Evolutionary conservation across 2,329 filamentous ascomycete genomes (phyloP), one percentile per base, ranked within the genome.

Genomic region (Lecanoromycetidae sp.): DNA sequence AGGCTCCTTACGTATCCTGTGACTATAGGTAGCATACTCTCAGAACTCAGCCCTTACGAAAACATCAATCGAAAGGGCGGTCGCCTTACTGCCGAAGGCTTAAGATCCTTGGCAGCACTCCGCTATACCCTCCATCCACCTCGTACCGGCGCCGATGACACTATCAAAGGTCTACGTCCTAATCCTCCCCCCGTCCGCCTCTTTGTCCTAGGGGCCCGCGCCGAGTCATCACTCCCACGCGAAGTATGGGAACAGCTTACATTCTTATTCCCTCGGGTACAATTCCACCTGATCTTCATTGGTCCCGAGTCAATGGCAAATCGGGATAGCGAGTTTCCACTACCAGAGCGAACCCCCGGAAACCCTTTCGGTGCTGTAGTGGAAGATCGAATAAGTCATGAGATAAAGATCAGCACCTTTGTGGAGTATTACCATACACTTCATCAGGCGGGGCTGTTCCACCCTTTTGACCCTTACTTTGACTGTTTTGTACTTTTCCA

Each of bases 341-440:
- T 96, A 1, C 91, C 93, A 1, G 77, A 84, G 56, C 80, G 88
- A 47, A 95, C 87, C 1, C 71, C 88, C 0, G 69, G 71, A 8
- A 98, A 98, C 61, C 91, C 91, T 0, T 98, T 88, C 57, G 91
- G 91, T 34, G 86, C 85, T n/a, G 75, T 98, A 44, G 78, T 95
- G 12, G 93, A 98, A 67, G 90, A 94, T 63, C 80, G 90, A 44
- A 75, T 98, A 7, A 86, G 83, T 61, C 80, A 83, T 46, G 82
- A 83, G 55, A 80, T 96, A 78, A 98, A 98, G 71, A 94, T 98
- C 60, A 91, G 83, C 63, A 98, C 93, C 0, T 94, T 88, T 59
- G 90, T 96, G 43, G 91, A 98, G 57, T 95, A 98, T 69, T 98
- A 93, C 70, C 90, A 98, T 66, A 96, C 86, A 2, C 77, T 98